Evolutionary conservation across 441 rosid species (phyloP).

Genomic region (Pelargonium australe): DNA sequence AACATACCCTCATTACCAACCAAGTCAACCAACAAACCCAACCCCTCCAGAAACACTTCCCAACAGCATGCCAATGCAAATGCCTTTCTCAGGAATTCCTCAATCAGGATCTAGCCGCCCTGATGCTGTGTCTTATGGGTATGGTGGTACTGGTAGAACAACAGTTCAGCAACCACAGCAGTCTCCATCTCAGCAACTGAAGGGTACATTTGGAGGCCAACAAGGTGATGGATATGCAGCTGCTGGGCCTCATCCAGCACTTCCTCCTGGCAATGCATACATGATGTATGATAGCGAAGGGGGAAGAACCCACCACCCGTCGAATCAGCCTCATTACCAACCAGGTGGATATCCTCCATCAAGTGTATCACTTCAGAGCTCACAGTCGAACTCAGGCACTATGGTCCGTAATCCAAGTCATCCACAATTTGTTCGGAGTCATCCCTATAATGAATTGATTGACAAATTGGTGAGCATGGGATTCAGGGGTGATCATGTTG

Average conservation of each 20-base stretch:
- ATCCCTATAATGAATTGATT: slow-evolving; percentile 61
- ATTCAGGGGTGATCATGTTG: slow-evolving; percentile 66
- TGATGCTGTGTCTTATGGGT: slow-evolving; percentile 53
- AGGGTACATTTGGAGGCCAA: slow-evolving; percentile 47
- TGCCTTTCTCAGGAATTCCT: slow-evolving; percentile 58
- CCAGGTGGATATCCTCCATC: slow-evolving; percentile 59
- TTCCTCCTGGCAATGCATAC: slow-evolving; percentile 54
- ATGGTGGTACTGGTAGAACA: slow-evolving; percentile 47
- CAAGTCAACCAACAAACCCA: slow-evolving; percentile 40
- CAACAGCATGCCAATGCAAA: slow-evolving; percentile 59
- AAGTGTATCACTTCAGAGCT: slow-evolving; percentile 35
- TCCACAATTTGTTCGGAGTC: slow-evolving; percentile 45
- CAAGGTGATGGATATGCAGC: slow-evolving; percentile 53
- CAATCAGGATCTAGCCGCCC: slow-evolving; percentile 51
- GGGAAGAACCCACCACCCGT: slow-evolving; percentile 29
- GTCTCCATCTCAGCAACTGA: slow-evolving; percentile 59
- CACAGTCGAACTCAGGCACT: slow-evolving; percentile 36
- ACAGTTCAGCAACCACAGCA: slow-evolving; percentile 39
- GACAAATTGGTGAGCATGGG: slow-evolving; percentile 88
- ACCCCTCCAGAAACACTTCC: slow-evolving; percentile 44
- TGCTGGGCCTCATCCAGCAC: slow-evolving; percentile 46
- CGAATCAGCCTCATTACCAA: slow-evolving; percentile 59
- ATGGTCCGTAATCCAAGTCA: slow-evolving; percentile 40
- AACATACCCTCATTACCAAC: slow-evolving; percentile 51
- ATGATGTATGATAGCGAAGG: slow-evolving; percentile 65